These are phyloP conservation scores for Gnomoniopsis sp. DNA, from an alignment of 2,329 filamentous ascomycete genomes.

Conservation along the genomic window DNA sequence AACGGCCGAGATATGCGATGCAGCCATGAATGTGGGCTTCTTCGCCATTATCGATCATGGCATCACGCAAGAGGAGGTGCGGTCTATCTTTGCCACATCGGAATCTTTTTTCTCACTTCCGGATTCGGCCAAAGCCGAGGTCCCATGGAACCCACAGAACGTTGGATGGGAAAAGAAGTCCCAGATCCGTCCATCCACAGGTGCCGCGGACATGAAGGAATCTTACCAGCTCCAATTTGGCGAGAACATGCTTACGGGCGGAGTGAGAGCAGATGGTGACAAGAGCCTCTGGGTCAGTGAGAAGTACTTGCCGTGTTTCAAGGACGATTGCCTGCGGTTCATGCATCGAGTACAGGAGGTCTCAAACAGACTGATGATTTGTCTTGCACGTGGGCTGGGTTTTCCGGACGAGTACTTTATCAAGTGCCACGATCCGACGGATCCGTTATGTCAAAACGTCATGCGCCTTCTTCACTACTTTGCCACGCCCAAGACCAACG, in stretches of 20 bases:
- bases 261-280: slow-evolving; percentile 15
- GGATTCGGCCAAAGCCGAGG: slow-evolving; percentile 43
- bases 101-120: slow-evolving; percentile 48
- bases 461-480: slow-evolving; percentile 37
- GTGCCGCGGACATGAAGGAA: slow-evolving; percentile 52
- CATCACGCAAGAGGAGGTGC: slow-evolving; percentile 39
- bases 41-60: slow-evolving; percentile 52
- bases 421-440: slow-evolving; percentile 44
- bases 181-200: slow-evolving; percentile 54
- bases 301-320: slow-evolving; percentile 41
- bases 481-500: slow-evolving; percentile 17
- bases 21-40: slow-evolving; percentile 57
- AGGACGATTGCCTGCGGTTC: slow-evolving; percentile 35
- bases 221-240: slow-evolving; percentile 56
- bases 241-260: slow-evolving; percentile 25
- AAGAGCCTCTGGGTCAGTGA: slow-evolving; percentile 28
- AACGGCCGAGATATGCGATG: slow-evolving; percentile 46
- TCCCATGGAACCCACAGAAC: slow-evolving; percentile 47
- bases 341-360: slow-evolving; percentile 36
- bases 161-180: slow-evolving; percentile 56
- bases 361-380: slow-evolving; percentile 51
- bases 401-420: slow-evolving; percentile 53
- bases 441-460: slow-evolving; percentile 49
- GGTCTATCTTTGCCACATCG: slow-evolving; percentile 32
- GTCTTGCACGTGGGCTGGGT: slow-evolving; percentile 51